Conservation (phyloP, 2,329 filamentous ascomycete species). For the Beauveria scarabaeidicola region DNA sequence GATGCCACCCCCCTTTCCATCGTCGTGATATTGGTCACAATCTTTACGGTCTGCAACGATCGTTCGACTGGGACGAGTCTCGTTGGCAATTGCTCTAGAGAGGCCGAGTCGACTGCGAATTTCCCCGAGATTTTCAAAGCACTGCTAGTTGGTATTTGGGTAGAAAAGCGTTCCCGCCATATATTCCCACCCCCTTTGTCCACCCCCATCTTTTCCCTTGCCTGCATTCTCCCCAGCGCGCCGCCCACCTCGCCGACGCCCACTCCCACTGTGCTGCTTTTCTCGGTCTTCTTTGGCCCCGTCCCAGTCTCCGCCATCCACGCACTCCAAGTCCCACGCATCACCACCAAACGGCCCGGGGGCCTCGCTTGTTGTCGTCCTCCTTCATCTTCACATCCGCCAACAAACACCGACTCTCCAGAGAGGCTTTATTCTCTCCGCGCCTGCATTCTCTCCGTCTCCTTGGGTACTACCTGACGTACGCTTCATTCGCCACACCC, state of each 20-base stretch:
- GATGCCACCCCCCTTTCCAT: not conserved
- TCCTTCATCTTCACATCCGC: conserved; percentile 3
- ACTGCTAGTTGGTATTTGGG: no score
- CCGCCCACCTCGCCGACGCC: not conserved
- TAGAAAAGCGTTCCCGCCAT: no score
- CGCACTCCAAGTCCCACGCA: conserved; percentile 11
- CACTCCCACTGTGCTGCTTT: no score
- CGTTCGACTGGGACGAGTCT: no score
- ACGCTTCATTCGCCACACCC: not conserved
- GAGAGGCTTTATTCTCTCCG: not conserved
- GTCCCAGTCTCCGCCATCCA: not conserved
- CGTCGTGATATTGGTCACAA: no score
- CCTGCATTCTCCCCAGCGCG: not conserved
- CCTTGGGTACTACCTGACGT: not conserved
- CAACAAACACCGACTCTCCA: not conserved
- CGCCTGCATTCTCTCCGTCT: not conserved
- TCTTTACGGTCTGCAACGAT: no score
- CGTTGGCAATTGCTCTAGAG: no score
- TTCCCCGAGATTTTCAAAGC: no score
- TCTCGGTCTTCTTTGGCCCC: no score
- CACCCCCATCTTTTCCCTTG: no score
- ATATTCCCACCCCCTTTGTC: no score
- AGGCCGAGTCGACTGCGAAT: no score
- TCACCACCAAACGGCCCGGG: not conserved
- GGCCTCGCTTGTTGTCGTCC: not conserved